These are phyloP conservation scores for Trichosanthes cucumerina DNA, from an alignment of 306 rosid genomes.

Conservation along the genomic window DNA sequence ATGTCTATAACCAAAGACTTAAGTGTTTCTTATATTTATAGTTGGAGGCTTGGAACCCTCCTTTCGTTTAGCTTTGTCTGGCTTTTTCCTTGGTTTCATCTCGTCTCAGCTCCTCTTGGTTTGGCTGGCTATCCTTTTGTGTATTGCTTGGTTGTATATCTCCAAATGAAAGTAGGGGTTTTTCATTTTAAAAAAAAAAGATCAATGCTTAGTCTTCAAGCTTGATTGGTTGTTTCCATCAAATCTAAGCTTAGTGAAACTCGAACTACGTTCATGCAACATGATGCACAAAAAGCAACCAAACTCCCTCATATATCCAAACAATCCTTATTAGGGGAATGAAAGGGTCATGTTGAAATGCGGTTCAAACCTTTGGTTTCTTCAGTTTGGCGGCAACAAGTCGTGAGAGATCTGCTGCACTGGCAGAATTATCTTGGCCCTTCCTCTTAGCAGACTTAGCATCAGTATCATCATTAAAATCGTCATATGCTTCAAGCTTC, in stretches of 20 bases:
- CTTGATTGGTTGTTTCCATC: neutral
- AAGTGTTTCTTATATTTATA: neutral
- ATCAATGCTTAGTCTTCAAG: neutral
- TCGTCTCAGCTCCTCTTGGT: neutral
- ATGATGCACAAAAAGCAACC: neutral
- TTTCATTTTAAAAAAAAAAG: neutral
- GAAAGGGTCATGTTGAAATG: neutral
- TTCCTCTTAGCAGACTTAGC: slow-evolving; percentile 19
- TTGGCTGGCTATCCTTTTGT: neutral
- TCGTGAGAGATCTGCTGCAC: slow-evolving; percentile 31
- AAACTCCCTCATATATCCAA: neutral
- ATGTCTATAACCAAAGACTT: neutral
- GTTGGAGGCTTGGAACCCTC: neutral
- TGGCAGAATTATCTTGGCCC: slow-evolving; percentile 21
- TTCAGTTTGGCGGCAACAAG: slow-evolving; percentile 27
- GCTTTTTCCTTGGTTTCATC: neutral
- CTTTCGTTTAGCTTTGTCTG: neutral
- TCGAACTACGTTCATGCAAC: neutral
- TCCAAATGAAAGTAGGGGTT: neutral
- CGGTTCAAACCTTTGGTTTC: slow-evolving; percentile 45
- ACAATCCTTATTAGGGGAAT: neutral
- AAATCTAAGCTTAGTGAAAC: neutral
- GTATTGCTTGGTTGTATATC: no score
- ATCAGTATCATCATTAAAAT: slow-evolving; percentile 65
- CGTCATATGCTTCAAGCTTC: slow-evolving; percentile 61